Conservation (phyloP, 1,139 yeast species). For the Debaryomyces robertsiae region DNA sequence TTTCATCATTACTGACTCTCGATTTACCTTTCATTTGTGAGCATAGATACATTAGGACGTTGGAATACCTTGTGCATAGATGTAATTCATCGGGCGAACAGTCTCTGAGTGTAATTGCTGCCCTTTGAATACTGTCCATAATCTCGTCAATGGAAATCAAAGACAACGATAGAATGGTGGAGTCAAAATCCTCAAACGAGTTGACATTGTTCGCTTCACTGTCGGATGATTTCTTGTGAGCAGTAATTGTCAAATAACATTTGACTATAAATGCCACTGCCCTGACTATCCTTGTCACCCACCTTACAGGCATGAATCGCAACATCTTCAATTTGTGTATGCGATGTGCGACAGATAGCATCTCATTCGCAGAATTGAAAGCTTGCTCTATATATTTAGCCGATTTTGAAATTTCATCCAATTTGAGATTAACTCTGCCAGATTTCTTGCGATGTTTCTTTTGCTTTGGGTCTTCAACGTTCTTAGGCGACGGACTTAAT, state of each 20-base stretch:
- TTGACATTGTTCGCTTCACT: constrained; percentile 22
- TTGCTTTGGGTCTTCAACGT: constrained; percentile 24
- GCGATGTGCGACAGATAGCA: constrained; percentile 70
- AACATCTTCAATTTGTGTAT: constrained; percentile 66
- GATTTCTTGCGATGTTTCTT: constrained; percentile 19
- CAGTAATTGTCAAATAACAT: constrained; percentile 71
- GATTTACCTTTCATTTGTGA: constrained; percentile 64
- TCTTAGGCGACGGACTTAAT: constrained; percentile 50
- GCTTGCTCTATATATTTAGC: constrained; percentile 83
- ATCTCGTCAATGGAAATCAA: constrained; percentile 73
- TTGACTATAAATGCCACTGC: constrained; percentile 90
- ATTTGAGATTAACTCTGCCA: constrained; percentile 40
- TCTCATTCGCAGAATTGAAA: constrained; percentile 80
- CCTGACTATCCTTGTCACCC: constrained; percentile 87
- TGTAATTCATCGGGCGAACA: constrained; percentile 91
- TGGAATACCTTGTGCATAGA: constrained; percentile 77
- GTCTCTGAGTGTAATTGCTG: constrained; percentile 75
- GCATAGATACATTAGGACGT: constrained; percentile 75
- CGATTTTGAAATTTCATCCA: constrained; percentile 72
- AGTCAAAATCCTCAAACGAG: constrained; percentile 41
- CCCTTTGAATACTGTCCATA: constrained; percentile 63
- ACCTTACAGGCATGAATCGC: constrained; percentile 83
- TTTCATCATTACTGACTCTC: constrained; percentile 16
- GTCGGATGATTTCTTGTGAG: constrained; percentile 35
- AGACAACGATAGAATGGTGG: constrained; percentile 60